Percentiles rank a stretch among this genome's conserved stretches.
Evolutionary conservation across 345 rosid genomes (phyloP).

Genomic region (Anacardium occidentale): DNA sequence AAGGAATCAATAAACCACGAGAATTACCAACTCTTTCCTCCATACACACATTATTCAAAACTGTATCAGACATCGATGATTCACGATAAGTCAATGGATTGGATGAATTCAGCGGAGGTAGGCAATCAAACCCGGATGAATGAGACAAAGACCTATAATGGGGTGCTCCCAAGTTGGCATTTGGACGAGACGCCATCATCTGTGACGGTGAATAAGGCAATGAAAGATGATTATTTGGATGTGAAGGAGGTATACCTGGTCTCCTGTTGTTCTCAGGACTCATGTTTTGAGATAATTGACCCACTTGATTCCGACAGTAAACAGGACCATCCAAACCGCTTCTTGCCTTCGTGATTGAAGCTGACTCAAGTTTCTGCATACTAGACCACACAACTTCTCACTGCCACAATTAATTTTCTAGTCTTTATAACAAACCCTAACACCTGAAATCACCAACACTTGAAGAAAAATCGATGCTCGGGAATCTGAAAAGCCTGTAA

Average conservation of each 20-base stretch:
- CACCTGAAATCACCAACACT: background rate
- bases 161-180: conserved; percentile 29
- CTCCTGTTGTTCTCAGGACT: conserved; percentile 30
- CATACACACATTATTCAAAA: conserved; percentile 35
- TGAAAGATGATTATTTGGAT: conserved; percentile 31
- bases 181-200: conserved; percentile 43
- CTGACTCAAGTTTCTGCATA: conserved; percentile 26
- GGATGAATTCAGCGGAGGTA: conserved; percentile 55
- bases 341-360: conserved; percentile 7
- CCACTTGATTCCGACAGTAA: conserved; percentile 22
- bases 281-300: background rate
- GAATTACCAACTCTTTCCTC: conserved; percentile 42
- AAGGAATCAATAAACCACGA: conserved; percentile 26
- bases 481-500: background rate
- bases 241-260: conserved; percentile 40
- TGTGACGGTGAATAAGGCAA: conserved; percentile 37
- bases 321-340: conserved; percentile 19
- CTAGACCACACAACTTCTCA: background rate
- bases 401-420: background rate
- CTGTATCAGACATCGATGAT: conserved; percentile 32
- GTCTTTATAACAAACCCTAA: conserved; percentile 3
- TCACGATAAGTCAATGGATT: conserved; percentile 29
- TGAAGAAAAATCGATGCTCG: background rate
- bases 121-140: conserved; percentile 50
- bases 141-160: conserved; percentile 66